A percentile compares a stretch with the other conserved stretches of the same genome.
Conservation (phyloP, 2,329 filamentous ascomycete species). For the Microsporum canis region DNA sequence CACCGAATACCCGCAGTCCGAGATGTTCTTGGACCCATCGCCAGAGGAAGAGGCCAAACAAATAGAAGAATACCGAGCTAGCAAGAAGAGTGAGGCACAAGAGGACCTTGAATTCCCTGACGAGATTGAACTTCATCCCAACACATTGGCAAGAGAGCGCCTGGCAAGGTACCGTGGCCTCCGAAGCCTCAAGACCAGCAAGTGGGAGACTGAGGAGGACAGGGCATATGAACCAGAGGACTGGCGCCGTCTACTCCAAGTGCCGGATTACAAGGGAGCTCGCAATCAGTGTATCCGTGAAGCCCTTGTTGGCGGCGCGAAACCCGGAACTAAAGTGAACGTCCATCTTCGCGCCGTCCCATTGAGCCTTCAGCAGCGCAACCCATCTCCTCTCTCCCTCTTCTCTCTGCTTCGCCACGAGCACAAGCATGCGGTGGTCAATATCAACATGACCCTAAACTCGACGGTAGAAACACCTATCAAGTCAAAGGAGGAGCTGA, state of each 20-base stretch:
- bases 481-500: constrained; percentile 82
- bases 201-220: constrained; percentile 85
- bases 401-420: constrained; percentile 89
- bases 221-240: constrained; percentile 76
- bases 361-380: constrained; percentile 39
- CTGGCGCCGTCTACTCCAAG: constrained; percentile 73
- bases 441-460: constrained; percentile 78
- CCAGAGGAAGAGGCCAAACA: constrained; percentile 76
- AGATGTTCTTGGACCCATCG: constrained; percentile 71
- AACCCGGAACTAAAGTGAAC: constrained; percentile 69
- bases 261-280: constrained; percentile 81
- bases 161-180: constrained; percentile 78
- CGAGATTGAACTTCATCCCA: constrained; percentile 85
- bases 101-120: constrained; percentile 95
- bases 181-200: constrained; percentile 78
- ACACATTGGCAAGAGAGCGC: constrained; percentile 74
- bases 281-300: constrained; percentile 67
- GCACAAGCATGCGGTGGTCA: constrained; percentile 82
- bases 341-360: constrained; percentile 59
- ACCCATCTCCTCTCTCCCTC: constrained; percentile 55
- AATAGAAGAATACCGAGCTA: constrained; percentile 67
- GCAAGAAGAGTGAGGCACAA: constrained; percentile 66
- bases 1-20: constrained; percentile 86
- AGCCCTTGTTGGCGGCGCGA: constrained; percentile 76
- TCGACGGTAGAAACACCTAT: constrained; percentile 64